Percentiles rank a stretch among this genome's conserved stretches.
Evolutionary conservation across 2,329 filamentous ascomycete species (phyloP).

Genomic region (Fusarium devonianum): DNA sequence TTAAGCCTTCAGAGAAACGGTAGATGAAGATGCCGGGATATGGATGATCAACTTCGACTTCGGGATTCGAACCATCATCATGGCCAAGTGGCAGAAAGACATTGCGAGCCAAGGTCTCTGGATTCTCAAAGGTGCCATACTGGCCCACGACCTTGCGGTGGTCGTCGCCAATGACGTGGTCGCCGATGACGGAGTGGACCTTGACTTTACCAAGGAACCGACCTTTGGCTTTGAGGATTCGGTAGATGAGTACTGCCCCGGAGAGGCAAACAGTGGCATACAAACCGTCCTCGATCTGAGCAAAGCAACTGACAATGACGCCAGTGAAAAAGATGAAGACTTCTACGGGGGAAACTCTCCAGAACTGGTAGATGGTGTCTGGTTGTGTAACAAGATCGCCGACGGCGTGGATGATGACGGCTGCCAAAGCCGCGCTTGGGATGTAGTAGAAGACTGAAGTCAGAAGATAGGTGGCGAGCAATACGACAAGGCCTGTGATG

Average conservation of each 20-base stretch:
- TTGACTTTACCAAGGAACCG: constrained; percentile 73
- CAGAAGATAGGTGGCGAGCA: constrained; percentile 88
- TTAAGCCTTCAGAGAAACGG: constrained; percentile 92
- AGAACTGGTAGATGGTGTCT: constrained; percentile 93
- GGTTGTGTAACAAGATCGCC: constrained; percentile 91
- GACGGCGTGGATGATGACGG: constrained; percentile 95
- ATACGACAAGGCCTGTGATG: constrained; percentile 83
- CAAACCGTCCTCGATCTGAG: constrained; percentile 88
- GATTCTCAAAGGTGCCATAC: constrained; percentile 63
- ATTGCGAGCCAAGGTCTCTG: constrained; percentile 67
- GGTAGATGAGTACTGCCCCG: constrained; percentile 79
- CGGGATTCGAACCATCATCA: constrained; percentile 88
- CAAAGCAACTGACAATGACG: constrained; percentile 88
- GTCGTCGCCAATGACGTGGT: constrained; percentile 73
- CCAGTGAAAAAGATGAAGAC: constrained; percentile 92
- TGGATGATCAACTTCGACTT: constrained; percentile 78
- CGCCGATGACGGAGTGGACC: constrained; percentile 82
- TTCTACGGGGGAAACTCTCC: constrained; percentile 89
- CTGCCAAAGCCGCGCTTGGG: constrained; percentile 78
- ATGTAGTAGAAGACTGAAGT: constrained; percentile 95
- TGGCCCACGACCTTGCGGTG: constrained; percentile 54
- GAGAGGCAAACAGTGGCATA: constrained; percentile 86
- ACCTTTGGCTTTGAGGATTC: constrained; percentile 82
- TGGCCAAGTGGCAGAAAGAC: constrained; percentile 89
- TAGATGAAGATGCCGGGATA: constrained; percentile 96